Conservation (phyloP, 2,329 filamentous ascomycete genomes). For the Trichoderma sp. region DNA sequence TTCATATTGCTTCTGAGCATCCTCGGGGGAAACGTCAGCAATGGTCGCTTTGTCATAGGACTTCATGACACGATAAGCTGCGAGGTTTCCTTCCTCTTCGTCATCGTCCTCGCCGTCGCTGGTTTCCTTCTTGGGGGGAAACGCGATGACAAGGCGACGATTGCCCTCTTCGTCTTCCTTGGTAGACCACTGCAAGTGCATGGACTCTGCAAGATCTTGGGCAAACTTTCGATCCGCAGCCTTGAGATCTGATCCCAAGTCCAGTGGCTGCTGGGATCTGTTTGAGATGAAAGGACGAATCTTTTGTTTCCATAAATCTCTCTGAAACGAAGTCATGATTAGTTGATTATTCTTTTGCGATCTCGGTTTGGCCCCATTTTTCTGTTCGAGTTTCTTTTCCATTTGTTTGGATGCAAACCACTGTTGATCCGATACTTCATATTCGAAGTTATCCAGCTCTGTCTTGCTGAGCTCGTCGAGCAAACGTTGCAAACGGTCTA, state of each 20-base stretch:
- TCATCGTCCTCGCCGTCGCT: slow-evolving; percentile 64
- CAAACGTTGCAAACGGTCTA: slow-evolving; percentile 74
- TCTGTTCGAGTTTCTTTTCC: slow-evolving; percentile 62
- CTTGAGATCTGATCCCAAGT: slow-evolving; percentile 71
- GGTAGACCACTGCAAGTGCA: slow-evolving; percentile 60
- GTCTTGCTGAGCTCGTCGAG: slow-evolving; percentile 84
- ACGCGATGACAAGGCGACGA: slow-evolving; percentile 54
- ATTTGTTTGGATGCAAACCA: slow-evolving; percentile 90
- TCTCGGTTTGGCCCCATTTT: slow-evolving; percentile 58
- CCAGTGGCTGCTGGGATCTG: slow-evolving; percentile 63
- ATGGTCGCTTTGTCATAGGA: slow-evolving; percentile 89
- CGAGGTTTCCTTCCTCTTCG: slow-evolving; percentile 79
- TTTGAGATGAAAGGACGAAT: slow-evolving; percentile 82
- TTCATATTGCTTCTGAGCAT: slow-evolving; percentile 77
- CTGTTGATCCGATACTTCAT: slow-evolving; percentile 81
- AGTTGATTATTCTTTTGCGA: slow-evolving; percentile 57
- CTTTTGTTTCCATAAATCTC: slow-evolving; percentile 74
- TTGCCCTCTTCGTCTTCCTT: slow-evolving; percentile 58
- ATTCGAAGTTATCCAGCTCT: slow-evolving; percentile 90
- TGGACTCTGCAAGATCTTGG: slow-evolving; percentile 73
- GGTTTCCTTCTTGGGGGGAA: slow-evolving; percentile 54
- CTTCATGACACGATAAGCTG: slow-evolving; percentile 81
- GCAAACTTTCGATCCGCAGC: slow-evolving; percentile 92
- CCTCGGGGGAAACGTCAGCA: slow-evolving; percentile 75
- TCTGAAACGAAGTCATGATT: slow-evolving; percentile 77